Percentiles rank a stretch among this genome's conserved stretches.
These are phyloP conservation scores for Chamaenerion angustifolium DNA, from an alignment of 345 rosid genomes.

Conservation along the genomic window DNA sequence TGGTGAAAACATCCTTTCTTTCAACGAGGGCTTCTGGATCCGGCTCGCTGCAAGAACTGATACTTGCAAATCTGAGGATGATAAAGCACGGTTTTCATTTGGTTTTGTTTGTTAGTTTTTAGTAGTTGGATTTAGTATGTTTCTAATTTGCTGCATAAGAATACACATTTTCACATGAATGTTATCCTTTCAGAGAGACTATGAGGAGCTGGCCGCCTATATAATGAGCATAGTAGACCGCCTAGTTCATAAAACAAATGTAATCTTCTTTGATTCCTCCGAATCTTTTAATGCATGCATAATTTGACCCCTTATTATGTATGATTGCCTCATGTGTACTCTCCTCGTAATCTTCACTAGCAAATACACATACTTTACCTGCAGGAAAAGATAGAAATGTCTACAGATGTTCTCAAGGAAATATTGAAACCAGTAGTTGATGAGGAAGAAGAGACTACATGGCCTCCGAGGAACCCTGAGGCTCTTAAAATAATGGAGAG, in stretches of 20 bases:
- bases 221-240: conserved; percentile 79
- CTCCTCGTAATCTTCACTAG: background rate
- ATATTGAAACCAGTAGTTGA: conserved; percentile 56
- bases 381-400: conserved; percentile 74
- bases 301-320: background rate
- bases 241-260: conserved; percentile 72
- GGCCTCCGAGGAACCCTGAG: conserved; percentile 76
- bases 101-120: conserved; percentile 18
- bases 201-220: conserved; percentile 67
- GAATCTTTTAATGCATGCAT: conserved; percentile 1
- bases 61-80: conserved; percentile 82
- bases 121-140: conserved; percentile 6
- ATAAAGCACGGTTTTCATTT: conserved; percentile 53
- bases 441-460: conserved; percentile 51
- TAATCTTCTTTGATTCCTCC: conserved; percentile 12
- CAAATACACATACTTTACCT: background rate
- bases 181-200: conserved; percentile 59
- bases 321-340: background rate
- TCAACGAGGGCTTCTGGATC: conserved; percentile 74
- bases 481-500: conserved; percentile 64
- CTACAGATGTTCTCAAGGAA: conserved; percentile 75
- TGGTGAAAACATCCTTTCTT: conserved; percentile 74
- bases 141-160: conserved; percentile 6
- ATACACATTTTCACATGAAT: conserved; percentile 5
- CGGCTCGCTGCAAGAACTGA: conserved; percentile 80